Conservation (phyloP, 306 rosid species). For the Lithocarpus polystachyus region DNA sequence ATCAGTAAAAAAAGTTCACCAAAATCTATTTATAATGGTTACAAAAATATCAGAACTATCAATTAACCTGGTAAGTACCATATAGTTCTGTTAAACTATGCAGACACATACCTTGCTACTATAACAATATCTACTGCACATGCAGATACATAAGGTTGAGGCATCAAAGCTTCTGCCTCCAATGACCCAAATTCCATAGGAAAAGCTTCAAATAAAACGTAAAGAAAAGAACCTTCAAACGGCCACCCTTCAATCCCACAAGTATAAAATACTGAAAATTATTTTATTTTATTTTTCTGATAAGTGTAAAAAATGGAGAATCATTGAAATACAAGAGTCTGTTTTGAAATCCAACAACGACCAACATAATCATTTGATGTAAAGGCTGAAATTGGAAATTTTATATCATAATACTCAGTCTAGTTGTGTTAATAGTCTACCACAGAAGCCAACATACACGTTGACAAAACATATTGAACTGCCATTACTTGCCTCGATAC, state of each 20-base stretch:
- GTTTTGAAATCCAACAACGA: background rate
- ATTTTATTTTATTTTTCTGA: no score
- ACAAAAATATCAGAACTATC: background rate
- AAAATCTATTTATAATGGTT: background rate
- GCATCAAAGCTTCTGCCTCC: background rate
- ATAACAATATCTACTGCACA: no score
- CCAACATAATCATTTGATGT: background rate
- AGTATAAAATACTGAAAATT: no score
- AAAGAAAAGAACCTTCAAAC: background rate
- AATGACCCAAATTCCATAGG: background rate
- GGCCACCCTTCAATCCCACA: background rate
- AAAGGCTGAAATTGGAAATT: background rate
- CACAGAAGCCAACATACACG: background rate
- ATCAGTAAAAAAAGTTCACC: background rate
- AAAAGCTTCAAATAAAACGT: background rate
- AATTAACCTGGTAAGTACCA: background rate
- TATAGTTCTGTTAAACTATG: background rate
- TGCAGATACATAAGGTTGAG: background rate
- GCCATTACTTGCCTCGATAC: slow-evolving; percentile 81
- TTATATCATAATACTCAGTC: background rate
- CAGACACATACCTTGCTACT: no score
- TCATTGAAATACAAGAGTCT: no score
- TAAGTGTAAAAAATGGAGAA: no score
- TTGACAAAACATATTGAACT: slow-evolving; percentile 25
- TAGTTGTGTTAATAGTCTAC: background rate